Evolutionary conservation across 164 flowering plant genomes (phyloP).

Genomic region (Brasenia schreberi): DNA sequence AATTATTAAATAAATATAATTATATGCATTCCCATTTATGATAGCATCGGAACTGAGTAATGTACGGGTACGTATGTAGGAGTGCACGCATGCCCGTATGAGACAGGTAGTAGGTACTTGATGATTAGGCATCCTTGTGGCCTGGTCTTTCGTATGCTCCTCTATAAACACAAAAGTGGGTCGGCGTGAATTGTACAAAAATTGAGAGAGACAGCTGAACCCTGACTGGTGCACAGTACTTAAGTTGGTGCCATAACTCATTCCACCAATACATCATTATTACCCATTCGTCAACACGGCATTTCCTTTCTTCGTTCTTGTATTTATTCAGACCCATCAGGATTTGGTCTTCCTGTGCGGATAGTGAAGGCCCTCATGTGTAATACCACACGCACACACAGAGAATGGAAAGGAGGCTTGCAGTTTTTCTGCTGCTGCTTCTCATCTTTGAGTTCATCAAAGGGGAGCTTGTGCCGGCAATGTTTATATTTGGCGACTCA

Average conservation of each 20-base stretch:
- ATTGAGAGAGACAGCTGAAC: not conserved
- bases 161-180: no score
- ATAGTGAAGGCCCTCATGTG: not conserved
- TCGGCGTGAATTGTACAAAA: no score
- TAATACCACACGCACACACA: not conserved
- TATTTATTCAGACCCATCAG: not conserved
- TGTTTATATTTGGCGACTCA: conserved; percentile 33
- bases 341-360: not conserved
- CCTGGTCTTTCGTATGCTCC: no score
- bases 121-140: no score
- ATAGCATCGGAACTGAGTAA: no score
- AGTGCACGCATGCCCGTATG: no score
- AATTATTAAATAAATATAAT: no score
- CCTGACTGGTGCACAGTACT: not conserved
- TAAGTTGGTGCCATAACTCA: not conserved
- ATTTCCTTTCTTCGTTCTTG: not conserved
- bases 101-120: no score
- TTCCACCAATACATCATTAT: not conserved
- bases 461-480: conserved; percentile 12
- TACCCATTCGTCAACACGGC: not conserved
- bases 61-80: no score
- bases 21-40: no score
- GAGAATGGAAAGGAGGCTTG: not conserved
- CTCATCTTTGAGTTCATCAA: not conserved
- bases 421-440: not conserved